phyloP scores from a whole-genome alignment of 768 basidiomycete genomes.

The Kwoniella sp. region DNA sequence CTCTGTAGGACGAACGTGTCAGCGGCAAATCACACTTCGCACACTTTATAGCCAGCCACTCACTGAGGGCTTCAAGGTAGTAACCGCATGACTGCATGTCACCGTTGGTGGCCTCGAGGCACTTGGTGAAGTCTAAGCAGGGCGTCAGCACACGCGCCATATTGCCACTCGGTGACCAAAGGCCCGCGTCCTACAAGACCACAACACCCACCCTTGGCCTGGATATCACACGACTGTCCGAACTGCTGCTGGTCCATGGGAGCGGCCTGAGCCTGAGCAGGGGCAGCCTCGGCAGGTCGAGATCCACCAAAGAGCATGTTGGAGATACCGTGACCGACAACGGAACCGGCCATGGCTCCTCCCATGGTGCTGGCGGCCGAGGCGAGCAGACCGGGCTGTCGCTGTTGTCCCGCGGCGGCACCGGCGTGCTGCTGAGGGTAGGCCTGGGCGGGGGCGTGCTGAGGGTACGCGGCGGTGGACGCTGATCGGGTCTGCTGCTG shows the following conservation, averaged over 20 bases:
- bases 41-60: constrained; percentile 11
- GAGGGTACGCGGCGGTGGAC: constrained; percentile 32
- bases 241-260: constrained; percentile 20
- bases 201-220: constrained; percentile 45
- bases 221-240: constrained; percentile 40
- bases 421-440: constrained; percentile 19
- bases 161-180: not conserved
- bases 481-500: constrained; percentile 24
- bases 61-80: constrained; percentile 48
- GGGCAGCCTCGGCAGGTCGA: constrained; percentile 27
- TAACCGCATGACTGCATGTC: constrained; percentile 48
- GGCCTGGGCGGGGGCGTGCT: constrained; percentile 21
- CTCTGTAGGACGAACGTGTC: constrained; percentile 26
- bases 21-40: constrained; percentile 11
- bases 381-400: constrained; percentile 47
- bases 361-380: constrained; percentile 48
- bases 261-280: constrained; percentile 40
- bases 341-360: constrained; percentile 47
- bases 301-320: constrained; percentile 49
- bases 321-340: constrained; percentile 49
- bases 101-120: constrained; percentile 48
- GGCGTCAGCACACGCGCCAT: not conserved
- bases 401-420: constrained; percentile 19
- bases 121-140: constrained; percentile 49
- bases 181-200: not conserved